Evolutionary conservation across 352 stramenopile genomes (phyloP).

Genomic region (Phytopythium ostracodes): DNA sequence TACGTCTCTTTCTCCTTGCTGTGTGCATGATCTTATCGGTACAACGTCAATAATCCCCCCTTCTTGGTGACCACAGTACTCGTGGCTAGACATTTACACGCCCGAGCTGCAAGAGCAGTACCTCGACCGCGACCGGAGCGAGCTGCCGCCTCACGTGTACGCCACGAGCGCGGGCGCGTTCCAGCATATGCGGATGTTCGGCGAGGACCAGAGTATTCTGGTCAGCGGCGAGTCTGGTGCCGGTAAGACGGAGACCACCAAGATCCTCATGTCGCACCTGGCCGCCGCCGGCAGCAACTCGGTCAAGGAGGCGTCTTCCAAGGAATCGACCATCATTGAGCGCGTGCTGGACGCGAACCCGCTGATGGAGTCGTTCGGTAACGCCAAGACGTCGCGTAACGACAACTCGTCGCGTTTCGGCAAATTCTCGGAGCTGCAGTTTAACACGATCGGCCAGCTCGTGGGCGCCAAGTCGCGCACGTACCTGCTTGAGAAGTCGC

Average conservation of each 20-base stretch:
- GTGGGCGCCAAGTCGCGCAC: constrained; percentile 80
- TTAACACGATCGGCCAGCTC: constrained; percentile 82
- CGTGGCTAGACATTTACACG: constrained; percentile 89
- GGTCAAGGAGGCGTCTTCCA: constrained; percentile 16
- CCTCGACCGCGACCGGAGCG: constrained; percentile 55
- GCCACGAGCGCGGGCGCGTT: constrained; percentile 72
- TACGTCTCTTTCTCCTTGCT: constrained; percentile 44
- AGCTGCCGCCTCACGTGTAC: constrained; percentile 81
- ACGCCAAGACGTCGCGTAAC: constrained; percentile 95
- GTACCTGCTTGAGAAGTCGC: constrained; percentile 87
- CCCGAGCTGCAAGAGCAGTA: constrained; percentile 79
- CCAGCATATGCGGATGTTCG: constrained; percentile 81
- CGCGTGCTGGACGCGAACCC: constrained; percentile 80
- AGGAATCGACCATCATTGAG: constrained; percentile 77
- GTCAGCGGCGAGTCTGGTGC: constrained; percentile 88
- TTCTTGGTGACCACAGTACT: constrained; percentile 59
- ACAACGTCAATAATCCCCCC: not conserved
- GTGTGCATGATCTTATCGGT: not conserved
- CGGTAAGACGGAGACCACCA: constrained; percentile 95
- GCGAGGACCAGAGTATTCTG: constrained; percentile 79
- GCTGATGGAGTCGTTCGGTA: constrained; percentile 94
- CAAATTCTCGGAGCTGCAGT: constrained; percentile 96
- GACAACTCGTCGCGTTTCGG: constrained; percentile 95
- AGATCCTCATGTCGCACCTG: constrained; percentile 96
- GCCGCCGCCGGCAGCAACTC: constrained; percentile 49